Base-by-base conservation (phyloP, 2,329 filamentous ascomycete genomes). In the Calycina herbarum region DNA sequence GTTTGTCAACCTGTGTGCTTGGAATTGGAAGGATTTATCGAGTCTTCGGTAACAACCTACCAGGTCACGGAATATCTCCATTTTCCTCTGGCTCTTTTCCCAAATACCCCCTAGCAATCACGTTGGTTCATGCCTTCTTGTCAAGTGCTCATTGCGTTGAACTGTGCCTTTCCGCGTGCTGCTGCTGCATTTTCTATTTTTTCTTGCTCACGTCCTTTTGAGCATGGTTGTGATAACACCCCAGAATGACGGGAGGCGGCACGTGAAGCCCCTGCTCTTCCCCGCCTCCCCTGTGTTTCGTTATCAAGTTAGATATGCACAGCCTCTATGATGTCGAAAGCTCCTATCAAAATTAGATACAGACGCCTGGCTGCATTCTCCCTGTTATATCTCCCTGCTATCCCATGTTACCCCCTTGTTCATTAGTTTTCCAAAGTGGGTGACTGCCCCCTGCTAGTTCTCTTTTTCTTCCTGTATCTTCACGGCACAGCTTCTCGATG, bases 401-500 rank as follows among this genome's bases (percentile, higher is more conserved):
- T 51, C 20, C 62, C 62, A 64, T 64, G 56, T 29, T 57, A 33
- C 40, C 33, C 62, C 65, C 62, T 60, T 64, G 62, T 42, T 35
- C n/a, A 59, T 59, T 62, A 60, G 62, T 59, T 67, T 64, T 33
- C 24, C 7, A 38, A 27, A 56, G 45, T 48, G 57, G 33, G 48
- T 40, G 10, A 40, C 5, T 24, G 61, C 27, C 51, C 51, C 56
- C 64, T 61, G 63, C 51, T 54, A 31, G 59, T 56, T 38, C 51
- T 17, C 20, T 56, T 51, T 48, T 33, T 42, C 57, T 24, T 63
- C 60, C 63, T 65, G 63, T 65, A 51, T 54, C 15, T 54, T 51
- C 15, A 56, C 65, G 67, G 64, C 67, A 61, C 61, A 61, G 64
- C 67, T 29, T 35, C 57, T 40, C 38, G 24, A 42, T 51, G 8